Evolutionary conservation across 441 rosid species (phyloP), one percentile per base, ranked within the genome.

Genomic region (Gossypium gossypioides): DNA sequence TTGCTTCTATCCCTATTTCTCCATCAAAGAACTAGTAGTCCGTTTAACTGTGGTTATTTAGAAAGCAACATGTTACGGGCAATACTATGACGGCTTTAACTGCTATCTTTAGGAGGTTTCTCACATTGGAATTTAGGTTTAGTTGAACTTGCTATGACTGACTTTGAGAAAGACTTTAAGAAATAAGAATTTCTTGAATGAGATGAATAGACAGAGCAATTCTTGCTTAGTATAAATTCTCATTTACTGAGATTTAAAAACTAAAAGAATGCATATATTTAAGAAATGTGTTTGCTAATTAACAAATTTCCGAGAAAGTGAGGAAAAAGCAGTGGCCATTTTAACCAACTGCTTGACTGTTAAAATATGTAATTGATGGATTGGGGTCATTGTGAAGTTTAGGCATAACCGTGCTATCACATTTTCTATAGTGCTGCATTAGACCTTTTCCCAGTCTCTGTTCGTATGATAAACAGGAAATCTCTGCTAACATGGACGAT

Each of bases 131-230:
- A 50, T 51, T 16, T 12, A 6, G 24, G 16, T 9, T 68, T 46
- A 25, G 6, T 68, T 16, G 8, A 50, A 68, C 1, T 54, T 52
- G 48, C 32, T 52, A 25, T 67, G 9, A 67, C 54, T 65, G 27
- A 44, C 56, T 46, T 66, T 10, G 56, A 66, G 70, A 44, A 44
- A 44, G 34, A 44, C 69, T 65, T 6, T n/a, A 65, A 15, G 59
- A 46, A 13, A 15, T 66, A 65, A 19, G 34, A 12, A 65, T 12
- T 42, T 65, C 10, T 13, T 65, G 19, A 48, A 24, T 24, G 71
- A 10, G 51, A 64, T 42, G 3, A 15, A 29, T 19, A 40, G 66
- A 42, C 52, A 21, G 15, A 22, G 48, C 40, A 54, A 18, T 18
- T 19, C 4, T 29, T 68, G 72, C 61, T 68, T 50, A 6, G 12